Conservation (phyloP, 176 grass and related monocot genomes). For the Hsuehochloa calcarea region DNA sequence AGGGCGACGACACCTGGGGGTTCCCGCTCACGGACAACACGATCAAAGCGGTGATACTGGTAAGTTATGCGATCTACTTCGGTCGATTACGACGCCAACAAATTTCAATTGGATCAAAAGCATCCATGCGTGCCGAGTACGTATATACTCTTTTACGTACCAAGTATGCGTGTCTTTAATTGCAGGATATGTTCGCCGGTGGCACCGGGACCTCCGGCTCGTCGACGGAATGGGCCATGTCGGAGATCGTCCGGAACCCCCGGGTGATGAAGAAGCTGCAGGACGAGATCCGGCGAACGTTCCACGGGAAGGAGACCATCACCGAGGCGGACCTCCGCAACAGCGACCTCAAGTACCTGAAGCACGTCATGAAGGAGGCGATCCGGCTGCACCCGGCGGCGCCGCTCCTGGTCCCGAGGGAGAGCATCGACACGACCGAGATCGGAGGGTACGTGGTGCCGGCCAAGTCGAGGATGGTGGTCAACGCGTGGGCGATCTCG, state of each 20-base stretch:
- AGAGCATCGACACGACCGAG: conserved; percentile 28
- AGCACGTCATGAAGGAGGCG: conserved; percentile 44
- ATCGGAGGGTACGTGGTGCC: conserved; percentile 45
- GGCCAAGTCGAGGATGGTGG: conserved; percentile 32
- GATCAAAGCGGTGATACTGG: conserved; percentile 44
- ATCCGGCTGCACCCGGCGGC: conserved; percentile 48
- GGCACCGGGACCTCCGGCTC: conserved; percentile 32
- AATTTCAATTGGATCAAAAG: neutral
- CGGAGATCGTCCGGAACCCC: conserved; percentile 37
- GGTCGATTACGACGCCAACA: neutral
- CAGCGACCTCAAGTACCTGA: conserved; percentile 28
- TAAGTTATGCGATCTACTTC: neutral
- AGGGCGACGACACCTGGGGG: conserved; percentile 18
- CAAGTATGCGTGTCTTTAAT: neutral
- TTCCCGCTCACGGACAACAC: conserved; percentile 34
- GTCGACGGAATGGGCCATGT: conserved; percentile 53
- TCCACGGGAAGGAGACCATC: neutral
- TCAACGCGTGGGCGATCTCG: conserved; percentile 43
- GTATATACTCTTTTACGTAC: neutral
- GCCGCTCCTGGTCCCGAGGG: conserved; percentile 38
- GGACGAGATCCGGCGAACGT: conserved; percentile 22
- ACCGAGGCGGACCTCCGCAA: conserved; percentile 19
- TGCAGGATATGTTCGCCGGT: conserved; percentile 18
- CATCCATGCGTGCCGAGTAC: neutral
- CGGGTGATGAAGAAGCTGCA: conserved; percentile 41